These are phyloP conservation scores for Alternaria dauci DNA, from an alignment of 2,329 filamentous ascomycete species.

Conservation along the genomic window DNA sequence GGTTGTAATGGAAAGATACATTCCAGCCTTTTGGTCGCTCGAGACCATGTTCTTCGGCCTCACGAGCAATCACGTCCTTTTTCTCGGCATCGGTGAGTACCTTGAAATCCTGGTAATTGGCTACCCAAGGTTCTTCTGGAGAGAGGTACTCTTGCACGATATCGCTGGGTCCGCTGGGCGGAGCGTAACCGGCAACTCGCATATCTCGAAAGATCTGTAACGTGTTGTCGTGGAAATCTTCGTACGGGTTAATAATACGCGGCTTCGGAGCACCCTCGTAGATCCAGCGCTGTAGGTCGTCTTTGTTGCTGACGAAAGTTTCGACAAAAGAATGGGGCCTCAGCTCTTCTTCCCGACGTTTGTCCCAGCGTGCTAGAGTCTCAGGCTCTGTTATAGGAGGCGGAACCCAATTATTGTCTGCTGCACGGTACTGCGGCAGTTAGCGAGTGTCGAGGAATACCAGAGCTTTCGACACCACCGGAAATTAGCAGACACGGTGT, in stretches of 20 bases:
- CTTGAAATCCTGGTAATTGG: constrained; percentile 45
- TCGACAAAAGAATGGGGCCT: constrained; percentile 13
- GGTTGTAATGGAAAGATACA: constrained; percentile 95
- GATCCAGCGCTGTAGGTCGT: constrained; percentile 26
- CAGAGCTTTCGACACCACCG: neutral
- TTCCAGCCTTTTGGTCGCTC: constrained; percentile 83
- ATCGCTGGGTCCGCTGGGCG: constrained; percentile 36
- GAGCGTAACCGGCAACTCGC: constrained; percentile 28
- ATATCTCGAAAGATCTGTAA: constrained; percentile 16
- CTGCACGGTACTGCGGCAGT: constrained; percentile 8
- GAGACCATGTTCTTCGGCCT: constrained; percentile 71
- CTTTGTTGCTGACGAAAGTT: constrained; percentile 21
- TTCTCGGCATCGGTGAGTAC: constrained; percentile 47
- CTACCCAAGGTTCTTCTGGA: constrained; percentile 35
- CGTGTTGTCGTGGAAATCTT: neutral
- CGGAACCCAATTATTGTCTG: neutral
- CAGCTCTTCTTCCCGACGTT: constrained; percentile 9
- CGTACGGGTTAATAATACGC: constrained; percentile 3
- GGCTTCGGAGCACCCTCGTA: constrained; percentile 14
- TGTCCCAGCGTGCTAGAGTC: constrained; percentile 9
- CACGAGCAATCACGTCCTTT: constrained; percentile 61
- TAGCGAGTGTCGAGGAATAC: constrained; percentile 3
- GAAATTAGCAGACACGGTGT: neutral
- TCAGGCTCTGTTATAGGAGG: neutral
- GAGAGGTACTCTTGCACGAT: constrained; percentile 50